Evolutionary conservation across 306 rosid genomes (phyloP).

Genomic region (Rosa multiflora): DNA sequence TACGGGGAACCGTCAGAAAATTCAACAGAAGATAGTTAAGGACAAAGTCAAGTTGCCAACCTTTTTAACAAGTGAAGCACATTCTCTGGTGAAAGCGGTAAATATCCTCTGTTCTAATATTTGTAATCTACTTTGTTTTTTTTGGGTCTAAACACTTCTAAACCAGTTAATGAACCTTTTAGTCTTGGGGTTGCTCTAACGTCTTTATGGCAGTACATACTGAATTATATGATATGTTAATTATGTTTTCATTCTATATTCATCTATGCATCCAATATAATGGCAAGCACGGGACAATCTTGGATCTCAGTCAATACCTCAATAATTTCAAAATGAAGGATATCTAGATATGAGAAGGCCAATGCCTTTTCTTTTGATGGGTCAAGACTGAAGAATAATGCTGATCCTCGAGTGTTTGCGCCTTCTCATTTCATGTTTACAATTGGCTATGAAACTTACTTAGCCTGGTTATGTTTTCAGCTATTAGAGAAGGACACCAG

Average conservation of each 20-base stretch:
- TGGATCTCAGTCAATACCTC: neutral
- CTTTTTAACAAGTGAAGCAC: slow-evolving; percentile 88
- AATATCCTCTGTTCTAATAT: slow-evolving; percentile 3
- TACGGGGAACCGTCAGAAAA: slow-evolving; percentile 74
- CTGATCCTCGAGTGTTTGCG: neutral
- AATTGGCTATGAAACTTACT: neutral
- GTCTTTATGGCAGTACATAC: neutral
- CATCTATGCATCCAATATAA: neutral
- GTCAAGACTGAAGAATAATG: neutral
- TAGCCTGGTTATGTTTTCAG: slow-evolving; percentile 38
- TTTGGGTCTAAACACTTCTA: neutral
- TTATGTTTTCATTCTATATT: neutral
- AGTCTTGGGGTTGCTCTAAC: neutral
- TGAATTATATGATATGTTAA: neutral
- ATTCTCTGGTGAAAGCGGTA: slow-evolving; percentile 89
- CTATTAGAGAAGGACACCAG: slow-evolving; percentile 69
- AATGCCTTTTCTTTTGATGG: neutral
- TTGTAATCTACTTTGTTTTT: neutral
- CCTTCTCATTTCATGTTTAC: slow-evolving; percentile 10
- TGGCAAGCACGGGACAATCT: neutral
- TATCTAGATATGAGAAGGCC: neutral
- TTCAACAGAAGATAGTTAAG: slow-evolving; percentile 86
- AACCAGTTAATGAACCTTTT: neutral
- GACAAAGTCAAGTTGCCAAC: slow-evolving; percentile 91
- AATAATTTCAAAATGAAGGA: neutral